These are phyloP conservation scores for Eucalyptus erythrocorys DNA, from an alignment of 345 rosid species.

Conservation along the genomic window DNA sequence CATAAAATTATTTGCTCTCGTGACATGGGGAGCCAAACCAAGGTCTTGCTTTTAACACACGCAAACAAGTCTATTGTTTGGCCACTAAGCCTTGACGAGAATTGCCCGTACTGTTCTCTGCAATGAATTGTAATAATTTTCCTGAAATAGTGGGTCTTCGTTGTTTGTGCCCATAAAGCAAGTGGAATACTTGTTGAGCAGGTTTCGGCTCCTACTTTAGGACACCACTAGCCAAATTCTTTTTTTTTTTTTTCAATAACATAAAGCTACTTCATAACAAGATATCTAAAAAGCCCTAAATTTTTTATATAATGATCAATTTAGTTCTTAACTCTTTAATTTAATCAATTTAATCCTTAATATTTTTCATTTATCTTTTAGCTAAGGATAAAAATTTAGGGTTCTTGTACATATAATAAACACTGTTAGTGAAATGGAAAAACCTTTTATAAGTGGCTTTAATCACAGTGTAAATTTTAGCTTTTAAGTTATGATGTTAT, in stretches of 20 bases:
- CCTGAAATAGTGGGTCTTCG: background rate
- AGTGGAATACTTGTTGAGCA: background rate
- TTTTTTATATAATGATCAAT: accelerated
- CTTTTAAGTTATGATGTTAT: too few species aligned
- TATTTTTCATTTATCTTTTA: too few species aligned
- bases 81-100: background rate
- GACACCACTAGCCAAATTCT: background rate
- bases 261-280: background rate
- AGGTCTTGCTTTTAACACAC: background rate
- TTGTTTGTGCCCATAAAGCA: background rate
- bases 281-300: accelerated
- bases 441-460: background rate
- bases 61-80: background rate
- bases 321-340: too few species aligned
- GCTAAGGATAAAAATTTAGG: background rate
- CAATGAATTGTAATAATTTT: background rate
- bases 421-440: accelerated
- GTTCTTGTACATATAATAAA: background rate
- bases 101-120: background rate
- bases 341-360: too few species aligned
- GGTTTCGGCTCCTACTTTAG: background rate
- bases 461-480: accelerated
- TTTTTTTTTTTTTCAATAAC: background rate
- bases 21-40: background rate
- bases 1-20: background rate